A percentile compares a stretch with the other conserved stretches of the same genome.
Conservation (phyloP, 768 basidiomycete species). For the Lactarius indigo region DNA sequence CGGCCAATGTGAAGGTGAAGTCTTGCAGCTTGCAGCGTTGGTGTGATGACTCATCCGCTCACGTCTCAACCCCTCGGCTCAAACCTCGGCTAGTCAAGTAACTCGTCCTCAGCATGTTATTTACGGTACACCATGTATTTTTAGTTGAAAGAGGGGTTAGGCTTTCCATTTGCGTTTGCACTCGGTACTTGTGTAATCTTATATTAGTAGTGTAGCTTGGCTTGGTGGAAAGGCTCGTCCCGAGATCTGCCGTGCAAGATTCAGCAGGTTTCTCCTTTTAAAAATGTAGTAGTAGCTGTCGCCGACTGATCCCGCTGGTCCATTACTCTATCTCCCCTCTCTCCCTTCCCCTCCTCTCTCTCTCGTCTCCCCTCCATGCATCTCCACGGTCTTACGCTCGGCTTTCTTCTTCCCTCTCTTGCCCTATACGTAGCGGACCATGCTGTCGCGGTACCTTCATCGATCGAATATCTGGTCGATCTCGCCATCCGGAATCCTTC, state of each 20-base stretch:
- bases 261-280: not conserved
- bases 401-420: constrained; percentile 23
- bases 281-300: not conserved
- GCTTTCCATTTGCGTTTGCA: not conserved
- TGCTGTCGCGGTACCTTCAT: constrained; percentile 15
- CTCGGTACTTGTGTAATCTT: not conserved
- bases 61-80: not conserved
- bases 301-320: not conserved
- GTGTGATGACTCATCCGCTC: not conserved
- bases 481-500: constrained; percentile 2
- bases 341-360: not conserved
- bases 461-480: constrained; percentile 28
- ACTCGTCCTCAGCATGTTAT: not conserved
- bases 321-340: not conserved
- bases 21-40: not conserved
- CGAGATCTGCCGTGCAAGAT: constrained; percentile 24
- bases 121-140: not conserved
- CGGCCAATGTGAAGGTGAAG: not conserved
- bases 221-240: not conserved
- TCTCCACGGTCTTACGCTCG: constrained; percentile 16
- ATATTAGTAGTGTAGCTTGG: too few species aligned
- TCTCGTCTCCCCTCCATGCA: constrained; percentile 19
- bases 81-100: too few species aligned
- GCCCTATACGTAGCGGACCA: constrained; percentile 20
- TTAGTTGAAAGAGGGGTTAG: not conserved